Evolutionary conservation across 176 grass and related monocot genomes (phyloP), one percentile per base, ranked within the genome.

Genomic region (Calamus simplicifolius): DNA sequence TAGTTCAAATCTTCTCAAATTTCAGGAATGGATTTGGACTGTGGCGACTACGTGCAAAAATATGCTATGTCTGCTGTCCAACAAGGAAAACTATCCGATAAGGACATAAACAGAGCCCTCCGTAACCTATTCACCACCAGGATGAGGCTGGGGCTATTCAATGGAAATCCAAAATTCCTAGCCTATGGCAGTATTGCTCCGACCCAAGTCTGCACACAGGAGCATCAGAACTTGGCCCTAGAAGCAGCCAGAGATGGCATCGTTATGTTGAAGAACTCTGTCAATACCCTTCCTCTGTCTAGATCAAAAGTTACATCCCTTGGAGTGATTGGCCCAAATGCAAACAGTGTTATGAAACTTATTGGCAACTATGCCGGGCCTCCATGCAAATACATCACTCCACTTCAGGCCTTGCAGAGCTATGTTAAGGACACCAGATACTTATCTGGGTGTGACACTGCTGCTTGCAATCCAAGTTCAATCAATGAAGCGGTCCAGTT

Each of bases 61-160:
- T 65, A 73, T 74, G 79, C 75, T 2, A 5, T 56, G 30, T 55
- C 70, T 0, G 85, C 89, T 0, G 14, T 89, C 6, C 50, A 72
- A 19, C 59, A 77, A 28, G 84, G 78, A 0, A 77, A 82, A 57
- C 27, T 95, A 43, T 53, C 75, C 18, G 76, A 89, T 70, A 52
- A 67, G 0, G 90, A 89, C 71, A 51, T 95, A 2, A 35, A 95
- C 50, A 82, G 69, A 58, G 90, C 85, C 3, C 18, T 89, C 12
- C 52, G 7, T 3, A 95, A 95, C 76, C 82, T 82, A 52, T 75
- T 89, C 52, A 27, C 73, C 5, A 48, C 69, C 13, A 67, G 79
- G 43, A 89, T 95, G 73, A 68, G 90, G 0, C 85, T 95, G 8
- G 85, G 89, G 13, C 82, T 85, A 76, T 95, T 95, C 71, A 62